These are phyloP conservation scores for Sclerotinia borealis DNA, from an alignment of 2,329 filamentous ascomycete species.

Conservation along the genomic window DNA sequence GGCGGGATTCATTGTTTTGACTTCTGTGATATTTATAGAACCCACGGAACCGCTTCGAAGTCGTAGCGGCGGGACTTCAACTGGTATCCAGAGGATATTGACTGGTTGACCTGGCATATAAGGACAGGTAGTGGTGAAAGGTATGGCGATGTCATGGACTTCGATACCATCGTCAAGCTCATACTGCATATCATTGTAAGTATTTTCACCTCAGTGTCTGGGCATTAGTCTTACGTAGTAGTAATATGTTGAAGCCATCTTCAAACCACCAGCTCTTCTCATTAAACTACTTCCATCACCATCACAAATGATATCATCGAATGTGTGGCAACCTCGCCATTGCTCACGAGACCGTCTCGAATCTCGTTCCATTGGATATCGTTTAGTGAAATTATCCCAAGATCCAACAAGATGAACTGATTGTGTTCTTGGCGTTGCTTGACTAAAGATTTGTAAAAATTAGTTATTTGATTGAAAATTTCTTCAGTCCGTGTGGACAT, in stretches of 20 bases:
- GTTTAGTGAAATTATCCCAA: slow-evolving; percentile 86
- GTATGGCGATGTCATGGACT: slow-evolving; percentile 64
- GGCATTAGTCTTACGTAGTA: slow-evolving; percentile 68
- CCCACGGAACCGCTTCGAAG: slow-evolving; percentile 60
- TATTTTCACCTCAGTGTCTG: slow-evolving; percentile 26
- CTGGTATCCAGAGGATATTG: slow-evolving; percentile 77
- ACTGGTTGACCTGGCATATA: slow-evolving; percentile 82
- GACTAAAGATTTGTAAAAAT: slow-evolving; percentile 36
- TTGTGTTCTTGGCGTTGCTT: slow-evolving; percentile 53
- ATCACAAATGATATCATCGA: slow-evolving; percentile 79
- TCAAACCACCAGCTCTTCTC: slow-evolving; percentile 70
- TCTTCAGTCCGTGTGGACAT: not conserved
- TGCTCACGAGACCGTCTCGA: slow-evolving; percentile 64
- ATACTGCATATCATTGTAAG: slow-evolving; percentile 52
- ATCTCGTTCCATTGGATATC: slow-evolving; percentile 79
- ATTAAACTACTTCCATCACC: slow-evolving; percentile 48
- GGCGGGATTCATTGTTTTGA: slow-evolving; percentile 70
- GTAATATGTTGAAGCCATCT: slow-evolving; percentile 91
- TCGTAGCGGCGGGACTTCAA: slow-evolving; percentile 53
- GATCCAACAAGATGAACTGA: slow-evolving; percentile 81
- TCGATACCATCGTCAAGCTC: slow-evolving; percentile 74
- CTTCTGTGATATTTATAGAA: slow-evolving; percentile 51
- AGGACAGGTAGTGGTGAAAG: slow-evolving; percentile 73
- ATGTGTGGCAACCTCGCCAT: slow-evolving; percentile 84
- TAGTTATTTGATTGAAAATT: not conserved